These are phyloP conservation scores for Gossypium schwendimanii DNA, from an alignment of 441 rosid species.

Conservation along the genomic window DNA sequence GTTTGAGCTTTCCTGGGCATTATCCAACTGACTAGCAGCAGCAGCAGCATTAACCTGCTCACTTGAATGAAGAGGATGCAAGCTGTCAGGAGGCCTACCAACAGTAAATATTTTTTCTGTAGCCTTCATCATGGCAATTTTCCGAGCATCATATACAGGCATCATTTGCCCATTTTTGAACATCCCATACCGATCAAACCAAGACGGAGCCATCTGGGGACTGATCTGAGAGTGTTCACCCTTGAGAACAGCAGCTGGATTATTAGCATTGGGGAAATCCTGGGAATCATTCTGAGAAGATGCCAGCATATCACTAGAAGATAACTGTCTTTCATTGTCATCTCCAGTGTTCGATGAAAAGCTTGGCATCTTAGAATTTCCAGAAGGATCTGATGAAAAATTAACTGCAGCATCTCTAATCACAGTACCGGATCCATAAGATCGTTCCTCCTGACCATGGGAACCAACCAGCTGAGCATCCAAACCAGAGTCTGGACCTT, in stretches of 20 bases:
- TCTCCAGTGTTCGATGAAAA: conserved; percentile 31
- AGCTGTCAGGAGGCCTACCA: conserved; percentile 41
- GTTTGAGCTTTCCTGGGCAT: conserved; percentile 24
- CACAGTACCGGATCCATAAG: conserved; percentile 21
- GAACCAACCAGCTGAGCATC: conserved; percentile 28
- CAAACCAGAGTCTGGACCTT: conserved; percentile 26
- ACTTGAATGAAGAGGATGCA: conserved; percentile 24
- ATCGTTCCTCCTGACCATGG: conserved; percentile 22
- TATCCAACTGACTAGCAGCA: conserved; percentile 27
- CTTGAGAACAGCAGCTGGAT: conserved; percentile 26
- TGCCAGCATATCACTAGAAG: conserved; percentile 29
- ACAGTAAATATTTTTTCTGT: conserved; percentile 31
- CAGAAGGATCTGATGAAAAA: conserved; percentile 20
- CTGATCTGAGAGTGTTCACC: conserved; percentile 45
- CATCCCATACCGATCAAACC: conserved; percentile 68
- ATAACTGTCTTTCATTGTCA: conserved; percentile 22
- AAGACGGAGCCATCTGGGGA: conserved; percentile 70
- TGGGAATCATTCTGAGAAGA: conserved; percentile 32
- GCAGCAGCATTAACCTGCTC: conserved; percentile 30
- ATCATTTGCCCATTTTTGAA: conserved; percentile 56
- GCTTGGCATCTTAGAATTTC: conserved; percentile 36
- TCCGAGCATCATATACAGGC: conserved; percentile 36
- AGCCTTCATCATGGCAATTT: conserved; percentile 28
- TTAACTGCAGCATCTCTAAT: conserved; percentile 22
- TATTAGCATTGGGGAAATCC: conserved; percentile 25